Conservation (phyloP, 225 moss, liverwort and hornwort genomes). For the Bryoerythrophyllum caledonicum region DNA sequence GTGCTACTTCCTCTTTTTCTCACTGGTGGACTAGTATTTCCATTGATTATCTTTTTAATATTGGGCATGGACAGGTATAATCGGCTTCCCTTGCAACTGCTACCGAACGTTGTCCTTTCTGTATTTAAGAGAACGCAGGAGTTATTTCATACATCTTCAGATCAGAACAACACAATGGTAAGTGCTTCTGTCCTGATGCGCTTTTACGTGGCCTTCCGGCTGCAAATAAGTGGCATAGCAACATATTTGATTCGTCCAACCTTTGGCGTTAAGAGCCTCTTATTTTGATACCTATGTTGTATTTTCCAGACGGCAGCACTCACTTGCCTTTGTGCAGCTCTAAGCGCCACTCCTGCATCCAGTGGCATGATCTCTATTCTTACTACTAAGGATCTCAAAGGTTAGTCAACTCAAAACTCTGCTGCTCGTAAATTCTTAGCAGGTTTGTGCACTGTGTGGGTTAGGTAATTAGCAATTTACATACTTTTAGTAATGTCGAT, state of each 20-base stretch:
- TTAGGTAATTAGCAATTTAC: not conserved
- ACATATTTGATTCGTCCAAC: conserved; percentile 7
- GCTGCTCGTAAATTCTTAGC: conserved; percentile 8
- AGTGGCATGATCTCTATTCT: conserved; percentile 57
- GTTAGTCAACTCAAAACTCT: conserved; percentile 29
- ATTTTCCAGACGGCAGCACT: conserved; percentile 68
- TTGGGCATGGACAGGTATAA: conserved; percentile 58
- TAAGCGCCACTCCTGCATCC: conserved; percentile 71
- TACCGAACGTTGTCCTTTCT: conserved; percentile 70
- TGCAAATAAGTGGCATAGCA: conserved; percentile 17
- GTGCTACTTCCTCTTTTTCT: not conserved
- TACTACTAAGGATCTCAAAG: conserved; percentile 41
- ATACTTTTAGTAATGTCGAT: not conserved
- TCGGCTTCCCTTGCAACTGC: conserved; percentile 74
- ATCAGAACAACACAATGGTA: conserved; percentile 76
- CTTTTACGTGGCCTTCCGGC: no score
- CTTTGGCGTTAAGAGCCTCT: conserved; percentile 12
- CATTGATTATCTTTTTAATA: not conserved
- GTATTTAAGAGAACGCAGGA: conserved; percentile 65
- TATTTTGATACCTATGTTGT: conserved; percentile 16
- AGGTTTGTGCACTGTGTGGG: conserved; percentile 10
- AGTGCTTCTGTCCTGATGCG: conserved; percentile 7
- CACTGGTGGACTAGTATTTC: not conserved
- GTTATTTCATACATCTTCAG: conserved; percentile 45
- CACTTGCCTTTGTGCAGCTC: conserved; percentile 62